Percentiles rank a stretch among this genome's conserved stretches.
These are phyloP conservation scores for Litsea cubeba DNA, from an alignment of 164 flowering plant species.

Conservation along the genomic window DNA sequence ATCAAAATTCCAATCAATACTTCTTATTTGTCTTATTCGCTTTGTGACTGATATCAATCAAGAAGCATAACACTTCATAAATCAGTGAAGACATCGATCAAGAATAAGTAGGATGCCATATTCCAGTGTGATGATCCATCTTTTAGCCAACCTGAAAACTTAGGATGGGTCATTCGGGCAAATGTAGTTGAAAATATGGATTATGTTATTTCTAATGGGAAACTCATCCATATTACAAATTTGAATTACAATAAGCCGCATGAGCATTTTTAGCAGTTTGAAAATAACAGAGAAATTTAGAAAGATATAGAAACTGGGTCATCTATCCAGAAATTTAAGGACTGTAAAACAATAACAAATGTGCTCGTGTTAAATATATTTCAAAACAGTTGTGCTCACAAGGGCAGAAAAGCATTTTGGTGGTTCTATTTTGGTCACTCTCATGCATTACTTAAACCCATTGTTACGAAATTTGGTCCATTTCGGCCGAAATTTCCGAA, in stretches of 20 bases:
- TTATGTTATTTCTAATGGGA: neutral
- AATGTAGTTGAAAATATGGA: neutral
- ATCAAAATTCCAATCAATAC: too few relatives aligned
- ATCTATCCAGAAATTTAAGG: neutral
- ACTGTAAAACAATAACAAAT: neutral
- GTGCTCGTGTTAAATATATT: neutral
- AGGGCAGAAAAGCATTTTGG: neutral
- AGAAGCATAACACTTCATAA: neutral
- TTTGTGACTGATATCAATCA: too few relatives aligned
- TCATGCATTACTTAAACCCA: neutral
- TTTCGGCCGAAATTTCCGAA: too few relatives aligned
- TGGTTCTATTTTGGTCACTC: neutral
- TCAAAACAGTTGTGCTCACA: neutral
- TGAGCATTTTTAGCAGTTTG: too few relatives aligned
- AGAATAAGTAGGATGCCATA: neutral
- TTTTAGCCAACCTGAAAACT: neutral
- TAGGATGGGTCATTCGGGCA: neutral
- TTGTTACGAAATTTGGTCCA: too few relatives aligned
- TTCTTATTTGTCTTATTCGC: too few relatives aligned
- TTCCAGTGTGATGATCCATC: neutral
- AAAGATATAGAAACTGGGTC: too few relatives aligned
- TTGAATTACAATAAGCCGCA: neutral
- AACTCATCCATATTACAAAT: too few relatives aligned
- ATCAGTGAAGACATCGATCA: neutral
- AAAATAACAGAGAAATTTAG: too few relatives aligned